Percentiles rank a stretch among this genome's conserved stretches.
These are phyloP conservation scores for Cercospora sojina DNA, from an alignment of 2,329 filamentous ascomycete species.

Conservation along the genomic window DNA sequence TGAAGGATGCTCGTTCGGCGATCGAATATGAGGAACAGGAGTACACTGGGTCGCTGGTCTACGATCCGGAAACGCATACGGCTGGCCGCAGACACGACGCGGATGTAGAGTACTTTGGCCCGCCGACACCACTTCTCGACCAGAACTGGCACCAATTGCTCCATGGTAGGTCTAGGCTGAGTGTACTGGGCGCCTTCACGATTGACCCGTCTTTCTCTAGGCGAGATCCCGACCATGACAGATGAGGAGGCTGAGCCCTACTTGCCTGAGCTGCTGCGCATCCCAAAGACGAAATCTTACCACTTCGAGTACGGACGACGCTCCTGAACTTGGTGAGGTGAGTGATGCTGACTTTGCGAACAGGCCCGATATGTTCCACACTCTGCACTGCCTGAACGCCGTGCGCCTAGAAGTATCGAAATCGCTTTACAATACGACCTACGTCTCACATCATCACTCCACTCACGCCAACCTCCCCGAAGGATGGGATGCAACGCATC, in stretches of 20 bases:
- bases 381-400: constrained; percentile 28
- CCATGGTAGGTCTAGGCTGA: not conserved
- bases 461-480: not conserved
- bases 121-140: constrained; percentile 21
- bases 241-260: constrained; percentile 16
- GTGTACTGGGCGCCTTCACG: not conserved
- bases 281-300: constrained; percentile 14
- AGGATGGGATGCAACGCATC: constrained; percentile 18
- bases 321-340: not conserved
- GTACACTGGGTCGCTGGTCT: constrained; percentile 20
- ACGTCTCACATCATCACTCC: constrained; percentile 1
- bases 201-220: not conserved
- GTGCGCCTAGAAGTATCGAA: constrained; percentile 23
- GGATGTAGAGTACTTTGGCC: constrained; percentile 23
- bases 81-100: constrained; percentile 14
- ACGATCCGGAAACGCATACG: constrained; percentile 14
- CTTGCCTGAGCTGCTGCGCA: constrained; percentile 14
- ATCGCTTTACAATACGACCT: constrained; percentile 19
- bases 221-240: constrained; percentile 21
- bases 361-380: constrained; percentile 26
- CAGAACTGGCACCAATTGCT: constrained; percentile 23
- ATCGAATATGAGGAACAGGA: constrained; percentile 20
- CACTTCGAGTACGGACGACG: constrained; percentile 17
- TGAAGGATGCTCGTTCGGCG: constrained; percentile 16
- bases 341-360: not conserved